phyloP scores from a whole-genome alignment of 1,284 basidiomycete species.

The Golubevia pallescens region DNA sequence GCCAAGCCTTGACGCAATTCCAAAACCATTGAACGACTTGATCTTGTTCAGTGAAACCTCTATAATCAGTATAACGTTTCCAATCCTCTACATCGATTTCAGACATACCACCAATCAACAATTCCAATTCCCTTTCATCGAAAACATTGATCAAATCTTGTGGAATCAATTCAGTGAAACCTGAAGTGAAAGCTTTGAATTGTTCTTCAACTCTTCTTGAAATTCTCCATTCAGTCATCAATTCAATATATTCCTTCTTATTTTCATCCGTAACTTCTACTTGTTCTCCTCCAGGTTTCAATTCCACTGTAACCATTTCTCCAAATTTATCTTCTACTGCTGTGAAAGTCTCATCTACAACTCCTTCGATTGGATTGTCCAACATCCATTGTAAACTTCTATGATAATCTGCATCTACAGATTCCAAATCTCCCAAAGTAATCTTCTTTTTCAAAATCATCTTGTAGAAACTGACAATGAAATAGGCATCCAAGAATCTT shows the following conservation, averaged over 20 bases:
- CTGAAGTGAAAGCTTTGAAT: slow-evolving; percentile 93
- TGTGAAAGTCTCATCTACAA: slow-evolving; percentile 62
- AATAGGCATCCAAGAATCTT: slow-evolving; percentile 98
- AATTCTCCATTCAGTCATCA: slow-evolving; percentile 92
- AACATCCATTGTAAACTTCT: slow-evolving; percentile 64
- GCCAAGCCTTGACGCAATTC: slow-evolving; percentile 96
- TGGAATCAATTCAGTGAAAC: slow-evolving; percentile 92
- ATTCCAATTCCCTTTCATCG: slow-evolving; percentile 94
- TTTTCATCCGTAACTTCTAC: slow-evolving; percentile 92
- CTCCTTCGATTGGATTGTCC: slow-evolving; percentile 59
- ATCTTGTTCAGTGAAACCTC: slow-evolving; percentile 70
- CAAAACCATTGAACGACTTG: slow-evolving; percentile 99
- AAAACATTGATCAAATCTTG: slow-evolving; percentile 95
- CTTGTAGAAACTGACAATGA: slow-evolving; percentile 98
- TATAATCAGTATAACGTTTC: slow-evolving; percentile 72
- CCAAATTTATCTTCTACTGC: slow-evolving; percentile 95
- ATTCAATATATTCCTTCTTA: slow-evolving; percentile 98
- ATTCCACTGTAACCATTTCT: slow-evolving; percentile 89
- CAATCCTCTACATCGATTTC: slow-evolving; percentile 84
- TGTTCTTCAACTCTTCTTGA: slow-evolving; percentile 88
- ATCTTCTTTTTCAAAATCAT: slow-evolving; percentile 92
- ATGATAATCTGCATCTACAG: slow-evolving; percentile 73
- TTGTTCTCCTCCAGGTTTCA: slow-evolving; percentile 84
- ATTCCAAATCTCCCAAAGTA: slow-evolving; percentile 82
- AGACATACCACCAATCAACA: slow-evolving; percentile 97